phyloP scores from a whole-genome alignment of 768 basidiomycete species.

The Exidia glandulosa region DNA sequence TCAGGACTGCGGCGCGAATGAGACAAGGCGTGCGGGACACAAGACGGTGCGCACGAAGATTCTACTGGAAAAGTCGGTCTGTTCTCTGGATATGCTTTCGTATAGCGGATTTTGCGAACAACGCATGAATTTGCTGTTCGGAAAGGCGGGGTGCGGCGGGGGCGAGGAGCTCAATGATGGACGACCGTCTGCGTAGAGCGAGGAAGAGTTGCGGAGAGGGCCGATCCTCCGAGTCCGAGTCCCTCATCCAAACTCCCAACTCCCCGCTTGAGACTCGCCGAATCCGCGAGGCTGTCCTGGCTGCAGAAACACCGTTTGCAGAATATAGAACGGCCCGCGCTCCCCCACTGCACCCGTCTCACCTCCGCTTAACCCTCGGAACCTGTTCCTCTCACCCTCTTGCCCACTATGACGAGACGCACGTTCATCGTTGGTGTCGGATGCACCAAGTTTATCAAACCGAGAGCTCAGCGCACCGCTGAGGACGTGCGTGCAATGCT shows the following conservation, averaged over 20 bases:
- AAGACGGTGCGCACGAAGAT: constrained; percentile 40
- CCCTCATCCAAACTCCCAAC: too few species aligned
- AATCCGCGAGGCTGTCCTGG: too few species aligned
- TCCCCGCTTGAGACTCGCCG: too few species aligned
- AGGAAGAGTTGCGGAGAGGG: not conserved
- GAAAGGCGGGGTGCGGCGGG: not conserved
- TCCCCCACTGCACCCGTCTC: too few species aligned
- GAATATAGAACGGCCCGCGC: too few species aligned
- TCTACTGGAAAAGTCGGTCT: constrained; percentile 36
- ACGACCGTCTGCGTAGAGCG: not conserved
- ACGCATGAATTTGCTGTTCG: constrained; percentile 59
- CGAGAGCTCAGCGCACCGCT: constrained; percentile 31
- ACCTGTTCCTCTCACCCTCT: not conserved
- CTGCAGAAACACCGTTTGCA: too few species aligned
- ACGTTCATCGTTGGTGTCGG: constrained; percentile 65
- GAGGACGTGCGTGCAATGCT: constrained; percentile 45
- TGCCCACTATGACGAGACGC: not conserved
- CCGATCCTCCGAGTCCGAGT: not conserved
- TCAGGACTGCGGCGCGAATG: constrained; percentile 41
- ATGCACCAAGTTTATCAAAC: constrained; percentile 72
- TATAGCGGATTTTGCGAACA: constrained; percentile 66
- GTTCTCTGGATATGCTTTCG: constrained; percentile 32
- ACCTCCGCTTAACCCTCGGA: not conserved
- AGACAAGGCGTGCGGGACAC: not conserved
- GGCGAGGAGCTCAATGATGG: not conserved